Conservation (phyloP, 148 eudicot genomes). For the Rhododendron simsii region DNA sequence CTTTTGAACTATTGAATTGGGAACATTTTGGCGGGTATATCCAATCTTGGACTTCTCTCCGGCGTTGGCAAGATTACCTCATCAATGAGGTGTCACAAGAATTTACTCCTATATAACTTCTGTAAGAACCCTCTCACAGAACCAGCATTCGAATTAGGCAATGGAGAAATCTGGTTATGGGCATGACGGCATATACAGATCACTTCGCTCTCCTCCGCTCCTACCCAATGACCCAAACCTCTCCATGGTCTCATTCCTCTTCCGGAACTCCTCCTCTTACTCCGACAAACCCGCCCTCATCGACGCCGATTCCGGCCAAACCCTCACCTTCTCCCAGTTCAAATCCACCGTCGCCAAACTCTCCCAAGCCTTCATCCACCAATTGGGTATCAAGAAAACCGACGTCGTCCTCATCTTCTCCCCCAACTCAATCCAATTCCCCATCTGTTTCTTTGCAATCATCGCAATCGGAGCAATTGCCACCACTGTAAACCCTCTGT, state of each 20-base stretch:
- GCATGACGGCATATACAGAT: constrained; percentile 54
- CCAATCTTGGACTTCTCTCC: too few relatives aligned
- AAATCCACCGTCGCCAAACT: constrained; percentile 49
- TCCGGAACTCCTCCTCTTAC: constrained; percentile 52
- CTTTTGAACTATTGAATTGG: too few relatives aligned
- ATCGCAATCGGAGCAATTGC: constrained; percentile 60
- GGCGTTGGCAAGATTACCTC: too few relatives aligned
- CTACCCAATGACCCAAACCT: constrained; percentile 40
- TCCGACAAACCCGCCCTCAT: constrained; percentile 52
- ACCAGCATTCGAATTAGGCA: neutral
- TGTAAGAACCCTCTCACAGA: neutral
- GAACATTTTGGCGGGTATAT: neutral
- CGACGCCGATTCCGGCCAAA: constrained; percentile 51
- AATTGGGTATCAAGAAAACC: constrained; percentile 44
- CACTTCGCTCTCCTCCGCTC: constrained; percentile 42
- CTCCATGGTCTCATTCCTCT: constrained; percentile 56
- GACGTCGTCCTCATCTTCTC: constrained; percentile 63
- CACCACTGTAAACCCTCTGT: constrained; percentile 58
- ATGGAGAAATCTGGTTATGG: constrained; percentile 83
- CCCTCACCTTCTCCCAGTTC: constrained; percentile 38
- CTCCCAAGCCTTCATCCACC: constrained; percentile 35
- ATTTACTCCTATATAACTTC: neutral
- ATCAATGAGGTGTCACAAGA: too few relatives aligned
- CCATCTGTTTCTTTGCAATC: constrained; percentile 45
- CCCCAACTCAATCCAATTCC: constrained; percentile 63